Percentiles rank a stretch among this genome's conserved stretches.
phyloP scores from a whole-genome alignment of 257 asterid genomes.

The Ehretia macrophylla region DNA sequence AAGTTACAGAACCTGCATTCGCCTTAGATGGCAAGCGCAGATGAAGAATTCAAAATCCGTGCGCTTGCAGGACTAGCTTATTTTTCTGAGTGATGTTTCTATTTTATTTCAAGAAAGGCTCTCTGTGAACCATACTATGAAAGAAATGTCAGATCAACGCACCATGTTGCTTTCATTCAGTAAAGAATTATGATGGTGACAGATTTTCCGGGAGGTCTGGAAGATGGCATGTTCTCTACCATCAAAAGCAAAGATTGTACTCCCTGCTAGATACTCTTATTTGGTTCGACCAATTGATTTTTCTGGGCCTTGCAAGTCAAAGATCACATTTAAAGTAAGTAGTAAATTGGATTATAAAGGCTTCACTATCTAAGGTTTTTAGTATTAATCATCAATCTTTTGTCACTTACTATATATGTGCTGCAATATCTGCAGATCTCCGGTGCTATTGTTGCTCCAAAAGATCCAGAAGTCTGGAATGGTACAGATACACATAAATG shows the following conservation, averaged over 20 bases:
- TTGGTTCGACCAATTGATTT: constrained; percentile 50
- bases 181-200: constrained; percentile 19
- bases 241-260: constrained; percentile 33
- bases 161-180: background rate
- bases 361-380: background rate
- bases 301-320: constrained; percentile 69
- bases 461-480: constrained; percentile 61
- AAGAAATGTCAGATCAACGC: background rate
- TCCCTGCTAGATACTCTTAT: constrained; percentile 42
- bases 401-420: constrained; percentile 3
- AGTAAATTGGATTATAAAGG: background rate
- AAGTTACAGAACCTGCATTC: too few relatives aligned
- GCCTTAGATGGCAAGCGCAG: too few relatives aligned
- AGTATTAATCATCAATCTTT: background rate
- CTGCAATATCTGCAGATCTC: constrained; percentile 39
- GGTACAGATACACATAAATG: constrained; percentile 57
- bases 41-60: too few relatives aligned
- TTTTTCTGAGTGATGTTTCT: too few relatives aligned
- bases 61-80: too few relatives aligned
- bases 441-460: constrained; percentile 63
- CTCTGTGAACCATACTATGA: too few relatives aligned
- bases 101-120: too few relatives aligned
- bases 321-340: constrained; percentile 53
- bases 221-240: constrained; percentile 41
- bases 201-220: constrained; percentile 64